phyloP scores from a whole-genome alignment of 768 basidiomycete genomes.

The Glaciozyma martinii region DNA sequence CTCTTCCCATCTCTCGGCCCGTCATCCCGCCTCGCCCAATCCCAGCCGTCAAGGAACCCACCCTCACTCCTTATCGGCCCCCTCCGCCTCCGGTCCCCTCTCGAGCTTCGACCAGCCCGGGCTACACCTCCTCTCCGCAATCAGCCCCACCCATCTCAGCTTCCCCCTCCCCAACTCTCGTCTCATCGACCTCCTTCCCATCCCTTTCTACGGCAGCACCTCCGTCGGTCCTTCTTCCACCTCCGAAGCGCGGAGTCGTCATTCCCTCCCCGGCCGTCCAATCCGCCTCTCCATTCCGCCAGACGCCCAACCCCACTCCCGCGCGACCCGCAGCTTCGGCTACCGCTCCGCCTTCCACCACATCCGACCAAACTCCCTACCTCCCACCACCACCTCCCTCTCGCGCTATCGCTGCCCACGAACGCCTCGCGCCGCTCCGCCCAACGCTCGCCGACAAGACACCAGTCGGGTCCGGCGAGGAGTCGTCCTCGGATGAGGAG shows the following conservation, averaged over 20 bases:
- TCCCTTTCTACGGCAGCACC: too few species aligned
- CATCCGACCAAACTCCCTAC: not conserved
- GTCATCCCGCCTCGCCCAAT: slow-evolving; percentile 17
- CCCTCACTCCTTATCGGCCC: not conserved
- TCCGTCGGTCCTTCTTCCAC: not conserved
- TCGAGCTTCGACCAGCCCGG: not conserved
- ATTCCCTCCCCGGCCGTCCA: not conserved
- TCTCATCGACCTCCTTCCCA: not conserved
- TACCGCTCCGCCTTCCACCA: not conserved
- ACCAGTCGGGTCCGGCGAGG: not conserved
- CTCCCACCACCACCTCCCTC: slow-evolving; percentile 27
- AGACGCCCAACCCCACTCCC: not conserved
- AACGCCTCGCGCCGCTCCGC: slow-evolving; percentile 3
- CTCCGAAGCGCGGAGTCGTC: not conserved
- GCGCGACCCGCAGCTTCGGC: not conserved
- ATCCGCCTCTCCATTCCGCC: not conserved
- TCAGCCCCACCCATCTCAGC: not conserved
- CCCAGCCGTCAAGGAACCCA: not conserved
- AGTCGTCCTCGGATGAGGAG: slow-evolving; percentile 25
- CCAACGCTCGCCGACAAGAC: not conserved
- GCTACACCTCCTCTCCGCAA: not conserved
- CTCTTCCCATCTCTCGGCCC: not conserved
- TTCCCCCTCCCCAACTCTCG: not conserved
- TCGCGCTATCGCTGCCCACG: slow-evolving; percentile 6
- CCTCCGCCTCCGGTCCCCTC: slow-evolving; percentile 1